phyloP scores from a whole-genome alignment of 2,329 filamentous ascomycete genomes.

The Ophiostoma himal-ulmi region DNA sequence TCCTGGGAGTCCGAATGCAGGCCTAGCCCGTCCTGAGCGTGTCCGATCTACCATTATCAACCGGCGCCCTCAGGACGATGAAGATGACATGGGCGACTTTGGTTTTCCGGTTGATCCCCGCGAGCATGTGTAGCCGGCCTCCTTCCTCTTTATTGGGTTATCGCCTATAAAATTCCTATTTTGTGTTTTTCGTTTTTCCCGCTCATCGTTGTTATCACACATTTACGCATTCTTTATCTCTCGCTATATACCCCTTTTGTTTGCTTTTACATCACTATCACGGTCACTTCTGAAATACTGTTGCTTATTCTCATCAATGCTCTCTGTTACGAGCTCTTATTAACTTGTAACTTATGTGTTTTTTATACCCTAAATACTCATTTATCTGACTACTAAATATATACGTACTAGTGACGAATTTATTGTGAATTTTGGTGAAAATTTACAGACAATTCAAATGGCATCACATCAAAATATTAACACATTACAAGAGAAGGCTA shows the following conservation, averaged over 20 bases:
- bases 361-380: too few relatives aligned
- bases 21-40: constrained; percentile 26
- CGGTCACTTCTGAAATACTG: too few relatives aligned
- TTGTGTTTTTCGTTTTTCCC: not conserved
- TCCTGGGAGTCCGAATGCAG: not conserved
- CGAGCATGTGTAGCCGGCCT: constrained; percentile 33
- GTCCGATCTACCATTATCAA: constrained; percentile 21
- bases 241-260: constrained; percentile 3
- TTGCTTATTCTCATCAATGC: too few relatives aligned
- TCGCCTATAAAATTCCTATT: not conserved
- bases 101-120: constrained; percentile 37
- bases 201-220: not conserved
- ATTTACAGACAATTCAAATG: too few relatives aligned
- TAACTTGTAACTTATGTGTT: too few relatives aligned
- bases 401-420: too few relatives aligned
- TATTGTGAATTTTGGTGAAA: too few relatives aligned
- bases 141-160: not conserved
- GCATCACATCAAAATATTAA: too few relatives aligned
- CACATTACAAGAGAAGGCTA: too few relatives aligned
- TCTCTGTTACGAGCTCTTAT: too few relatives aligned
- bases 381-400: too few relatives aligned
- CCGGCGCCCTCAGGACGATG: constrained; percentile 24
- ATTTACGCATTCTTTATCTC: not conserved
- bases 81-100: constrained; percentile 37
- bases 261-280: not conserved